Evolutionary conservation across 2,329 filamentous ascomycete genomes (phyloP), one percentile per base, ranked within the genome.

Genomic region (Hymenoscyphus repandus): DNA sequence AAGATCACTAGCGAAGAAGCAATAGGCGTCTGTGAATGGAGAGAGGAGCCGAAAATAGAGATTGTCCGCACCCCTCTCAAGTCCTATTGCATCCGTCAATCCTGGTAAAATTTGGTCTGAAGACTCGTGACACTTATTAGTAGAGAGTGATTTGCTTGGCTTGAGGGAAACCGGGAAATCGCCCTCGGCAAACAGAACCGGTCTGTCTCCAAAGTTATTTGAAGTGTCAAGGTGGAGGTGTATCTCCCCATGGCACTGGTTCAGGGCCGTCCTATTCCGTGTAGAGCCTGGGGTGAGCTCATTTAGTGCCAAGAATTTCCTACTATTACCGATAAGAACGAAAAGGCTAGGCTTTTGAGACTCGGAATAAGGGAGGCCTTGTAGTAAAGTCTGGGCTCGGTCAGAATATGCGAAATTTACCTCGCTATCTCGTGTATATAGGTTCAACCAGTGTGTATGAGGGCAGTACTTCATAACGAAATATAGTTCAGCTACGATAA

Each of bases 1-100:
- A 34, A 66, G 20, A 51, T 65, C 52, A 46, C 49, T 47, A 40
- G 55, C 49, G 55, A 65, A 66, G 54, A 65, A 62, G 51, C 53
- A 66, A 46, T 64, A 61, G 31, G 64, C 51, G 48, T 64, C 52
- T 42, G 52, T 46, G 52, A 64, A 64, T 39, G 58, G 55, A 31
- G 38, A 52, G 22, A 65, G 50, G 34, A 63, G 43, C 31, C 57
- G 48, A 48, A 50, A 45, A 51, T 62, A 62, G 41, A 62, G 54
- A 37, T 40, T 48, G 51, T 58, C 42, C 12, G 39, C 41, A 27
- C 20, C 33, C 12, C 33, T 45, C 32, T 47, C 27, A 27, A 27
- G 22, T 7, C 7, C 22, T 27, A 27, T 27, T 12, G 39, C 5
- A 43, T 50, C 45, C 34, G 18, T 36, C 30, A 47, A 27, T 48